These are phyloP conservation scores for Cytospora mali DNA, from an alignment of 2,329 filamentous ascomycete genomes.

Conservation along the genomic window DNA sequence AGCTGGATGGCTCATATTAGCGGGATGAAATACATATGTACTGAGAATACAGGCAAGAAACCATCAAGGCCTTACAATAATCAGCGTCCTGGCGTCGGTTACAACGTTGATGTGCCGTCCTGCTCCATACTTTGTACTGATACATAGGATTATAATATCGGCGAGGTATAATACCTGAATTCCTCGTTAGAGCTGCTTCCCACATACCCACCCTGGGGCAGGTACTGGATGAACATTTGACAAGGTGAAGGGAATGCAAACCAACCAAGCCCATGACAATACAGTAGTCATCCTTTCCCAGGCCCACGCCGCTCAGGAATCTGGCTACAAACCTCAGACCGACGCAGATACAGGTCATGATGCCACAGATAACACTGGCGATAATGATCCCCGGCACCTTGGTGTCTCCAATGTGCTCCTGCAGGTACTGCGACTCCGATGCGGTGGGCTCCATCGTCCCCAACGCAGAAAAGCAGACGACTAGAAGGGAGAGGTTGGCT, in stretches of 20 bases:
- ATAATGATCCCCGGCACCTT: neutral
- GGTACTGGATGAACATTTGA: neutral
- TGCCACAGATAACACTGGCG: neutral
- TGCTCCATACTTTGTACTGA: neutral
- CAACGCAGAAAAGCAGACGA: neutral
- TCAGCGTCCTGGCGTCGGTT: neutral
- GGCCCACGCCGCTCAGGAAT: neutral
- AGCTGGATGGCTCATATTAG: neutral
- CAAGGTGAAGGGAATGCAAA: neutral
- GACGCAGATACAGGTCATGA: neutral
- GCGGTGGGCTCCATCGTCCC: neutral
- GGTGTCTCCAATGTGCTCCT: neutral
- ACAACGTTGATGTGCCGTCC: neutral
- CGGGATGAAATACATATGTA: neutral
- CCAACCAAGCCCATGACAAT: neutral
- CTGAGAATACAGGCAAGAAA: neutral
- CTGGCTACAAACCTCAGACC: neutral
- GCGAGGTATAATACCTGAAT: neutral
- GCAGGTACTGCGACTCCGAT: neutral
- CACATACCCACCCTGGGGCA: no score
- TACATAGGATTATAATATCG: neutral
- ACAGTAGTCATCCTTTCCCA: constrained; percentile 5
- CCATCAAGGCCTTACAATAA: neutral
- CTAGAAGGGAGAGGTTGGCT: neutral
- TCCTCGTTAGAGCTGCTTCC: neutral